phyloP scores from a whole-genome alignment of 495 filamentous ascomycete genomes.

The Aspergillus ostianus region DNA sequence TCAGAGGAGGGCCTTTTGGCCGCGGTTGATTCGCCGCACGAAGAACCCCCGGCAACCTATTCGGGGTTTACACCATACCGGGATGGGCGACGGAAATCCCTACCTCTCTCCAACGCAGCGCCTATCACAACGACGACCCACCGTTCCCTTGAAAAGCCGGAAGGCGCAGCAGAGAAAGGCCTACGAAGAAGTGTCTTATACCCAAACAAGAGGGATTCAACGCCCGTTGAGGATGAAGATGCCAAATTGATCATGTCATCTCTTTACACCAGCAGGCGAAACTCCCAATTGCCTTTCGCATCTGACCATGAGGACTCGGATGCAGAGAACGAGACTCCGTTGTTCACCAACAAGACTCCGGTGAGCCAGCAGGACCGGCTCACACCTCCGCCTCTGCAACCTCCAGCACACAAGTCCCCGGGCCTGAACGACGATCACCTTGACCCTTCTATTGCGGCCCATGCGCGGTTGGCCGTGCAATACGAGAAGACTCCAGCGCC shows the following conservation, averaged over 20 bases:
- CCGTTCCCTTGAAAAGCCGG: slow-evolving; percentile 35
- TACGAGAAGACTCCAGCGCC: slow-evolving; percentile 43
- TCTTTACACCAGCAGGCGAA: slow-evolving; percentile 40
- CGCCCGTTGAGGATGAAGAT: slow-evolving; percentile 62
- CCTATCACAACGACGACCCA: slow-evolving; percentile 35
- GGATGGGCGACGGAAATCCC: slow-evolving; percentile 18
- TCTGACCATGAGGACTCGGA: slow-evolving; percentile 20
- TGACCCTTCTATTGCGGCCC: slow-evolving; percentile 52
- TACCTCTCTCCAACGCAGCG: slow-evolving; percentile 25
- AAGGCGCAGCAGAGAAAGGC: slow-evolving; percentile 34
- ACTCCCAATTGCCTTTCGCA: slow-evolving; percentile 31
- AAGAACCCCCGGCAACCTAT: slow-evolving; percentile 8
- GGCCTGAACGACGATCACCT: slow-evolving; percentile 41
- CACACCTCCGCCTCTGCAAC: slow-evolving; percentile 17
- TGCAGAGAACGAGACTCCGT: slow-evolving; percentile 43
- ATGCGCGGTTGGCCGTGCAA: slow-evolving; percentile 53
- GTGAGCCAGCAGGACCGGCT: slow-evolving; percentile 12
- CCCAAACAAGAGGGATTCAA: slow-evolving; percentile 44
- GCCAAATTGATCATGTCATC: slow-evolving; percentile 64
- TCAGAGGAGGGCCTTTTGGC: slow-evolving; percentile 62
- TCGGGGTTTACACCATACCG: background rate
- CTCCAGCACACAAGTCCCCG: slow-evolving; percentile 25
- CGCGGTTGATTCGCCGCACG: slow-evolving; percentile 21
- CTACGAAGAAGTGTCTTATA: slow-evolving; percentile 49
- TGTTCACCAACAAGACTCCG: slow-evolving; percentile 42